These are phyloP conservation scores for Sporodiniella umbellata DNA, from an alignment of 371 early-diverging fungal species.

Conservation along the genomic window DNA sequence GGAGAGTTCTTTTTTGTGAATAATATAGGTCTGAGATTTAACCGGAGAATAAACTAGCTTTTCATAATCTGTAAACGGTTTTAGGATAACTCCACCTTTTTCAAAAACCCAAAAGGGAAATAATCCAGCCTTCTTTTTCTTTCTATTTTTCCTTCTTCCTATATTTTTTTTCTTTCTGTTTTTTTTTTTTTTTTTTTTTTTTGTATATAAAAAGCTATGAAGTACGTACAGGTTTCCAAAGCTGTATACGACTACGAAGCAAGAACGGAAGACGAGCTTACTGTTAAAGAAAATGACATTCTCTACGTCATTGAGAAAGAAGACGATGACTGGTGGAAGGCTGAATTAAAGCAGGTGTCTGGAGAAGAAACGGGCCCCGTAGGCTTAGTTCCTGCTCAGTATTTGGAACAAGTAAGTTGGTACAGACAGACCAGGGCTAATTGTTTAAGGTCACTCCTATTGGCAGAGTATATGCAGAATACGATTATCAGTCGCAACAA, in stretches of 20 bases:
- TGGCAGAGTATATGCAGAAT: conserved; percentile 66
- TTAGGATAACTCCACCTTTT: too few species aligned
- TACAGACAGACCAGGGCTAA: background rate
- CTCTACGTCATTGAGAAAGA: conserved; percentile 71
- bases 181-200: too few species aligned
- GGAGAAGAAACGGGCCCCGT: conserved; percentile 47
- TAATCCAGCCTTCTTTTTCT: too few species aligned
- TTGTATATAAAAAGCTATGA: too few species aligned
- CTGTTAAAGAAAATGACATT: conserved; percentile 73
- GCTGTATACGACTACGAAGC: conserved; percentile 75
- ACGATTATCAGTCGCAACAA: conserved; percentile 73
- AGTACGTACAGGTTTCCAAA: conserved; percentile 44
- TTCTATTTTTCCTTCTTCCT: too few species aligned
- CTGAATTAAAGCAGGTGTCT: conserved; percentile 53
- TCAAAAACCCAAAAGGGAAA: too few species aligned
- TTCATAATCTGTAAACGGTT: too few species aligned
- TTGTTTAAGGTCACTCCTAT: conserved; percentile 30
- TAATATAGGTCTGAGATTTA: too few species aligned
- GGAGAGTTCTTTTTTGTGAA: too few species aligned
- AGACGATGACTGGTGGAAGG: conserved; percentile 81
- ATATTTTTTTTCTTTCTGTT: too few species aligned
- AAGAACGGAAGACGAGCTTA: conserved; percentile 82
- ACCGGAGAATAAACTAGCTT: too few species aligned
- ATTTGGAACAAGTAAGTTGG: conserved; percentile 61
- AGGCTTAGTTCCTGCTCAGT: conserved; percentile 77